Base-by-base conservation (phyloP, 2,329 filamentous ascomycete species). In the Rhytidhysteron rufulum region DNA sequence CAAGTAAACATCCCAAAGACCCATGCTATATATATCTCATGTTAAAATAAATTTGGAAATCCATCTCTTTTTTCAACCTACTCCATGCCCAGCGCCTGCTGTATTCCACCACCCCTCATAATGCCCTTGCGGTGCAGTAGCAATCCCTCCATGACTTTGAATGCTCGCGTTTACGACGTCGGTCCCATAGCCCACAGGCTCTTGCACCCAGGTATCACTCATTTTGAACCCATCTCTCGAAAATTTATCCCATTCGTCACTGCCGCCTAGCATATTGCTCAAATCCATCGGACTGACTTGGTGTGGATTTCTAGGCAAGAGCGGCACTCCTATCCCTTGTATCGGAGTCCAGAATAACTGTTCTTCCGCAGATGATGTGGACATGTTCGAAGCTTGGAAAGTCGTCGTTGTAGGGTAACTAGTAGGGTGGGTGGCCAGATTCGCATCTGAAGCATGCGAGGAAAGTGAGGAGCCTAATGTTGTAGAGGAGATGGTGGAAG, bases 331-430 rank as follows among this genome's bases (percentile, higher is more conserved):
- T 40, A 69, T 56, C 2, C 62, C 61, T 1, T 62, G 59, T 10
- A 70, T 65, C 1, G 68, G 68, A 10, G 64, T 66, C 69, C 63
- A 66, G 44, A 62, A 64, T 2, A 49, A 35, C 18, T 40, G 27
- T 19, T 49, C 33, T 17, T 37, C 40, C 57, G 53, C 6, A 39
- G 41, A 31, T 20, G 32, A 32, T 7, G 52, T 45, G 8, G 27
- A 31, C 4, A 42, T 37, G 32, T 57, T 52, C 16, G 55, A 25
- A 18, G 46, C 13, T n/a, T 20, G 15, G 32, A 5, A 4, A 13
- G 5, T 21, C 5, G 11, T 11, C 33, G 19, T 11, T n/a, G 15
- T 20, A n/a, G 19, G 33, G 13, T 11, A 21, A 6, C 18, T 18
- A 35, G 5, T 11, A 35, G 20, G 33, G 17, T 35, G 8, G 30